Conservation (phyloP, 2,329 filamentous ascomycete species). For the Fusarium solani-melongenae region DNA sequence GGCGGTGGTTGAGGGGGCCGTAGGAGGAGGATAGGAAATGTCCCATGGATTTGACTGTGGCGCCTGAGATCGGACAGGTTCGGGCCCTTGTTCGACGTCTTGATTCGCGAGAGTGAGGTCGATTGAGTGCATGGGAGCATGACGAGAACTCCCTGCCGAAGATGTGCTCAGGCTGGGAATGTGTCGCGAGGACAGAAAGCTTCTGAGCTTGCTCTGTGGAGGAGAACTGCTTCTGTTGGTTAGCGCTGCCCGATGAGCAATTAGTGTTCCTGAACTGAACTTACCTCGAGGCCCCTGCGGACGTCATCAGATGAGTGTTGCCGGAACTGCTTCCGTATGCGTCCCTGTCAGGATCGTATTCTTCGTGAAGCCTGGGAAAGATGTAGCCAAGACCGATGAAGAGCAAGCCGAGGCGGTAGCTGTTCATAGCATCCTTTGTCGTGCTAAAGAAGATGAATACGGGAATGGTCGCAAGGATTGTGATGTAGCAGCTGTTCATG, state of each 20-base stretch:
- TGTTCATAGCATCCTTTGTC: constrained; percentile 63
- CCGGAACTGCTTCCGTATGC: constrained; percentile 31
- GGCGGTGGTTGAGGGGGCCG: background rate
- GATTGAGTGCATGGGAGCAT: constrained; percentile 3
- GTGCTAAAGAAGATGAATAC: constrained; percentile 67
- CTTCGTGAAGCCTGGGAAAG: constrained; percentile 55
- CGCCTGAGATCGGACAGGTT: background rate
- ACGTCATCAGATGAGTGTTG: constrained; percentile 37
- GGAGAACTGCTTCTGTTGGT: constrained; percentile 26
- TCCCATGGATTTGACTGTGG: background rate
- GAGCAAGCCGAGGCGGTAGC: constrained; percentile 57
- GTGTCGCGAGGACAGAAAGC: constrained; percentile 34
- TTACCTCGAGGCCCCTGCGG: constrained; percentile 35
- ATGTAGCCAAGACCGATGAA: constrained; percentile 55
- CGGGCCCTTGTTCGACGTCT: constrained; percentile 22
- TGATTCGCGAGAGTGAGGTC: background rate
- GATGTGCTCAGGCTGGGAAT: constrained; percentile 29
- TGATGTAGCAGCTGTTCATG: constrained; percentile 61
- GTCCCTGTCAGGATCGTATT: constrained; percentile 52
- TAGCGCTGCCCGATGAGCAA: background rate
- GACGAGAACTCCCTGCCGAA: constrained; percentile 16
- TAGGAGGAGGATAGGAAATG: constrained; percentile 3
- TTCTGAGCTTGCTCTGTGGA: constrained; percentile 34
- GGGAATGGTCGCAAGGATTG: constrained; percentile 58
- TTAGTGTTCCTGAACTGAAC: background rate